phyloP scores from a whole-genome alignment of 169 alveolate species.

The Plasmodium relictum region DNA sequence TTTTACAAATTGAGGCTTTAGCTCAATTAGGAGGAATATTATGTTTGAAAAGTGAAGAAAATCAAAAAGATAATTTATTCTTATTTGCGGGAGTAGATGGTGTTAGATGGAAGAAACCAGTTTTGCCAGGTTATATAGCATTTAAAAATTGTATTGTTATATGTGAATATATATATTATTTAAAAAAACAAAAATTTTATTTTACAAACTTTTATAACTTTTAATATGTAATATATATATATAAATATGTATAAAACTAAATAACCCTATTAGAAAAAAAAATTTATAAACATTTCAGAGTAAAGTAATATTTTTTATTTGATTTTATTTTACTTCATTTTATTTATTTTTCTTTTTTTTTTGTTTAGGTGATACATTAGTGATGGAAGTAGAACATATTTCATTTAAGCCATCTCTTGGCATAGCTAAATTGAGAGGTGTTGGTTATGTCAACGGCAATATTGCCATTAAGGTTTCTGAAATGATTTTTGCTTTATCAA shows the following conservation, averaged over 20 bases:
- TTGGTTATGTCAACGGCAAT: constrained; percentile 80
- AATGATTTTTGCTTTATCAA: constrained; percentile 81
- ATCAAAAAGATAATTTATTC: constrained; percentile 76
- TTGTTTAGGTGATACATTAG: constrained; percentile 82
- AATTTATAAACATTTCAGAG: too few species aligned
- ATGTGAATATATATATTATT: too few species aligned
- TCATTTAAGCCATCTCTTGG: constrained; percentile 80
- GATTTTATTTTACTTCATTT: neutral
- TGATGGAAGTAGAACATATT: constrained; percentile 79
- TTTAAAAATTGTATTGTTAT: too few species aligned
- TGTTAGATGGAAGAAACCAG: constrained; percentile 83
- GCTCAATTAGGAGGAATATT: constrained; percentile 85
- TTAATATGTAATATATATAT: too few species aligned
- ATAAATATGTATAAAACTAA: too few species aligned
- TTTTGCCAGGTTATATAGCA: constrained; percentile 83
- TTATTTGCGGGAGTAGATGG: constrained; percentile 85
- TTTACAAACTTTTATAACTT: too few species aligned
- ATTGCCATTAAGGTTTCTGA: constrained; percentile 77
- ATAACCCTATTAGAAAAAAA: too few species aligned
- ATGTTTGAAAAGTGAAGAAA: constrained; percentile 78
- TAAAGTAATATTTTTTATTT: too few species aligned
- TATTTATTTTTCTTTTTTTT: constrained; percentile 6
- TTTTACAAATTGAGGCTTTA: constrained; percentile 82
- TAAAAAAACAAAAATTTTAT: too few species aligned
- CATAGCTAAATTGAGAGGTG: constrained; percentile 80